Base-by-base conservation (phyloP, 306 rosid species). In the Trifolium pratense region DNA sequence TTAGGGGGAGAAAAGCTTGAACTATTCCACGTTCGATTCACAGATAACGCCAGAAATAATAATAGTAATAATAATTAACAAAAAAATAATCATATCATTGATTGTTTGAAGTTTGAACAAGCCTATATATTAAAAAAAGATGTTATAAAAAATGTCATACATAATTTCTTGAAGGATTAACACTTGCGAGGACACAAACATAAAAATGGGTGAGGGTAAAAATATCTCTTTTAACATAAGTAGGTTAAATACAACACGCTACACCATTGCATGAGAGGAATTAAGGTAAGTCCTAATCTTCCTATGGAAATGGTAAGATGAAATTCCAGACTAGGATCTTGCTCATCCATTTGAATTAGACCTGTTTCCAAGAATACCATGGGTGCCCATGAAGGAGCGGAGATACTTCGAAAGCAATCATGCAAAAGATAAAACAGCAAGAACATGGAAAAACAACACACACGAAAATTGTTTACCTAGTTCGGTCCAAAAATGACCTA, bases 281-380 rank as follows among this genome's bases (percentile, higher is more conserved):
- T n/a, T n/a, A n/a, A 17, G 61, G 15, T 17, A 60, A 72, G 46
- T 71, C 40, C 40, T 16, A 57, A 57, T 71, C 1, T 72, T 72
- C 45, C 68, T 32, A 42, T 42, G 67, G 8, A 73, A 73, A 58
- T 20, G 39, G 34, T 65, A 31, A 39, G n/a, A 42, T 17, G 11
- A 32, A 10, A 6, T 49, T 74, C 51, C 18, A 20, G 16, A 57
- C 76, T 23, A 9, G 18, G 39, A 71, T 57, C 42, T 71, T 37
- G 66, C 53, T 15, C 40, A 46, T 61, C 70, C 69, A 72, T 31
- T 46, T 61, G 39, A 49, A 68, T 57, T 58, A 21, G 70, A 68
- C 61, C 29, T 42, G 68, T 57, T 48, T 16, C 29, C 68, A 31
- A 9, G 60, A 68, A 58, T 36, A 21, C 16, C 63, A 34, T n/a